Evolutionary conservation across 75 land plant species (phyloP), one percentile per base, ranked within the genome.

Genomic region (Pinus albicaulis): DNA sequence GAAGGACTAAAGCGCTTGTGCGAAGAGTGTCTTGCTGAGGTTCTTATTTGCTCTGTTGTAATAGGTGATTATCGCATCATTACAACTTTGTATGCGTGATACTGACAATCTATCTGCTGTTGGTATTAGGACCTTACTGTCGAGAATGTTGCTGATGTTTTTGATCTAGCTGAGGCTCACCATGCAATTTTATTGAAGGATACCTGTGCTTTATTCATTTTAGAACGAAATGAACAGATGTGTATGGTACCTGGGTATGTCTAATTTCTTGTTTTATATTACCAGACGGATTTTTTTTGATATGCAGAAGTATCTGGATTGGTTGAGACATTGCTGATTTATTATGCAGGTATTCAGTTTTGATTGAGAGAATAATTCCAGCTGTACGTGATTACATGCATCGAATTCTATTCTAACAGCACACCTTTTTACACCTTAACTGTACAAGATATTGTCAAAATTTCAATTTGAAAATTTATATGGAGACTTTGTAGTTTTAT

Each of bases 1-100:
- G 96, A 96, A 31, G 95, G 93, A 28, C 89, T 96, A 65, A 96
- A 96, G 77, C 90, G 92, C 19, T 76, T 86, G 24, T 96, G 99
- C 44, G 99, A 96, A 75, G 84, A 83, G 82, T 74, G 88, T 56
- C 93, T 96, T 60, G 96, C 99, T 24, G 86, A 93, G 94, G 99
- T 96, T 48, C 26, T 63, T 28, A 5, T 80, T 25, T 25, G 28
- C 8, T 19, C 28, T 56, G 4, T 76, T 23, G 74, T 41, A 74
- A 19, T 41, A 55, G 20, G 41, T 24, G 41, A 48, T 48, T 48
- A 48, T 48, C 10, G 53, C 53, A 48, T 11, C 53, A 48, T 2
- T 48, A 48, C 53, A 48, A 48, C 2, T 10, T 48, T 48, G 53
- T 48, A 48, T 48, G 53, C 11, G 10, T 10, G 53, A 48, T 48